Evolutionary conservation across 2,329 filamentous ascomycete genomes (phyloP).

Genomic region (Penicillium sp.): DNA sequence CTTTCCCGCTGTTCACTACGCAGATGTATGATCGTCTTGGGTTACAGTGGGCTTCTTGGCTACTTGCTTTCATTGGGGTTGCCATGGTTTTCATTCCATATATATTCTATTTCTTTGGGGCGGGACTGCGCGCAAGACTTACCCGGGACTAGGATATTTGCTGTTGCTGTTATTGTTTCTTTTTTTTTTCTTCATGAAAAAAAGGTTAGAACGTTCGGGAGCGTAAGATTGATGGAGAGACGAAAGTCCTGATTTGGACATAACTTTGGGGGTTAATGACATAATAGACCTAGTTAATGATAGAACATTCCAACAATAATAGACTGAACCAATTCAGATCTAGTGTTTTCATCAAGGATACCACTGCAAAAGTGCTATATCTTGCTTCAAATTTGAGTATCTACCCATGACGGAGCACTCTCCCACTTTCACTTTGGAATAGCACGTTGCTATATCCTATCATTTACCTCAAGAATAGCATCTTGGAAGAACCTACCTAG

Average conservation of each 20-base stretch:
- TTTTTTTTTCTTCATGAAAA: neutral
- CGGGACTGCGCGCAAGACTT: conserved; percentile 14
- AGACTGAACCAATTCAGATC: neutral
- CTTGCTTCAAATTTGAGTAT: no score
- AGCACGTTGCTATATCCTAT: no score
- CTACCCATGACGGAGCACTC: no score
- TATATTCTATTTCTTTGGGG: conserved; percentile 20
- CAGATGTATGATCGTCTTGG: conserved; percentile 72
- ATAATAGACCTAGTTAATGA: neutral
- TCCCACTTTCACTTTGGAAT: no score
- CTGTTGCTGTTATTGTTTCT: neutral
- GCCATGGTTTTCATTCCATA: conserved; percentile 24
- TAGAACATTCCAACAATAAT: neutral
- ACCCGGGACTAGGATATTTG: neutral
- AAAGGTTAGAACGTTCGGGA: neutral
- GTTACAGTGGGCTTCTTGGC: conserved; percentile 68
- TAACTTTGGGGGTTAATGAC: neutral
- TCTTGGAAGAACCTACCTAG: no score
- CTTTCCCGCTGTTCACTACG: conserved; percentile 68
- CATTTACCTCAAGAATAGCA: no score
- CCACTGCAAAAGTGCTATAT: no score
- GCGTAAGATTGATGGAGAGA: neutral
- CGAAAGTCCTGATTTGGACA: neutral
- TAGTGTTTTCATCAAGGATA: no score
- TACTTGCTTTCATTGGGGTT: conserved; percentile 58